Evolutionary conservation across 2,329 filamentous ascomycete species (phyloP).

Genomic region (Penicillium sp.): DNA sequence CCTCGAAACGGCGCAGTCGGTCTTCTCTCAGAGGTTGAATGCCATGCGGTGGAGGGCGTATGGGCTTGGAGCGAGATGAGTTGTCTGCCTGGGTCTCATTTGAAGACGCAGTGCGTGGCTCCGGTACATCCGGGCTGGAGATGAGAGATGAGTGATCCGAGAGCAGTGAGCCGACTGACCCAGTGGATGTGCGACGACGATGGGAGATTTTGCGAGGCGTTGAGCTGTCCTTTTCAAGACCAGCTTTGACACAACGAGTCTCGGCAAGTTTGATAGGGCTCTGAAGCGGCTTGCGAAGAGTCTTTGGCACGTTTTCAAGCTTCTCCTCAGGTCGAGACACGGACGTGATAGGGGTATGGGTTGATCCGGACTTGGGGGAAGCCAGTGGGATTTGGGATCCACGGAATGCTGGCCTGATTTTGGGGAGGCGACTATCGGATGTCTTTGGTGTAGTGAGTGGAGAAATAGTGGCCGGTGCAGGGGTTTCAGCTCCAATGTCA

Average conservation of each 20-base stretch:
- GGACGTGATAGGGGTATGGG: not conserved
- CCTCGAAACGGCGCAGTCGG: slow-evolving; percentile 31
- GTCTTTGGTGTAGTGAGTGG: not conserved
- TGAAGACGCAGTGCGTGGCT: slow-evolving; percentile 28
- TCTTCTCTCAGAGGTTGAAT: slow-evolving; percentile 35
- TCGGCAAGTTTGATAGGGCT: slow-evolving; percentile 38
- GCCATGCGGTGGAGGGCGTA: slow-evolving; percentile 18
- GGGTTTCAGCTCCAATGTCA: not conserved
- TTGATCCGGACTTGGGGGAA: not conserved
- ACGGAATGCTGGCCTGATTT: not conserved
- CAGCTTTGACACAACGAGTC: slow-evolving; percentile 20
- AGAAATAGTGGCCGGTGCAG: not conserved
- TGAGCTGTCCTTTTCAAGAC: slow-evolving; percentile 20
- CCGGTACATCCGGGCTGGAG: slow-evolving; percentile 32
- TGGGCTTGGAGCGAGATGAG: slow-evolving; percentile 21
- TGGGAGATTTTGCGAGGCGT: slow-evolving; percentile 11
- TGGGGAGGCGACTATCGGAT: not conserved
- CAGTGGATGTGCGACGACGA: slow-evolving; percentile 29
- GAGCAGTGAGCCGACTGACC: slow-evolving; percentile 31
- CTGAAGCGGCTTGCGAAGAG: slow-evolving; percentile 29
- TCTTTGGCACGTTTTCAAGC: slow-evolving; percentile 5
- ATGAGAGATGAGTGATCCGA: slow-evolving; percentile 35
- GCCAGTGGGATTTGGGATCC: slow-evolving; percentile 5
- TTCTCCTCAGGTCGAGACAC: slow-evolving; percentile 2
- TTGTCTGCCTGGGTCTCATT: slow-evolving; percentile 27